These are phyloP conservation scores for Chaetomium tenue DNA, from an alignment of 495 filamentous ascomycete genomes.

Conservation along the genomic window DNA sequence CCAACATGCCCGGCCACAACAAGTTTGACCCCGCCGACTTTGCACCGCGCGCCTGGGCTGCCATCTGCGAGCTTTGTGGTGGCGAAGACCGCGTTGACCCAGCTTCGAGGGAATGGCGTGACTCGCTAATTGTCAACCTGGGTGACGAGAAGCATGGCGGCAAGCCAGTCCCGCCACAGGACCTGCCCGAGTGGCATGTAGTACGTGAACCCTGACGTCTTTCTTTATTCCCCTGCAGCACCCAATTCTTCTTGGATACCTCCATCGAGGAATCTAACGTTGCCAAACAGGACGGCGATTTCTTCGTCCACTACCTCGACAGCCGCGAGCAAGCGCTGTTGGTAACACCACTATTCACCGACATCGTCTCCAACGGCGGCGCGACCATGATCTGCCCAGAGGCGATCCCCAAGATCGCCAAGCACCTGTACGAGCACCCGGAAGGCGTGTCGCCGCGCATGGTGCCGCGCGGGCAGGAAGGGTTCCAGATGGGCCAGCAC, in stretches of 20 bases:
- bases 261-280: not conserved
- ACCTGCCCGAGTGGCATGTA: conserved; percentile 66
- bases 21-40: conserved; percentile 55
- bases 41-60: conserved; percentile 66
- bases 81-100: conserved; percentile 58
- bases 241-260: not conserved
- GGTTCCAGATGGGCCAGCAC: conserved; percentile 41
- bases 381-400: conserved; percentile 66
- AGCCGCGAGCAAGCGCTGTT: conserved; percentile 69
- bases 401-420: conserved; percentile 57
- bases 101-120: conserved; percentile 57
- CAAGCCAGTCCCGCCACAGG: conserved; percentile 47
- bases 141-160: conserved; percentile 57
- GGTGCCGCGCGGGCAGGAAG: conserved; percentile 51
- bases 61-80: conserved; percentile 68
- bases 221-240: not conserved
- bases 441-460: conserved; percentile 68
- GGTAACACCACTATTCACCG: conserved; percentile 67
- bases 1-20: conserved; percentile 63
- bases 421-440: conserved; percentile 62
- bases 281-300: not conserved
- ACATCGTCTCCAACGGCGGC: conserved; percentile 60
- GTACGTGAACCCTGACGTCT: conserved; percentile 64
- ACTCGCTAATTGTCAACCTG: conserved; percentile 72
- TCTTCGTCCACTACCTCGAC: conserved; percentile 60